Evolutionary conservation across 2,329 filamentous ascomycete species (phyloP).

Genomic region (Hypoxylon sp.): DNA sequence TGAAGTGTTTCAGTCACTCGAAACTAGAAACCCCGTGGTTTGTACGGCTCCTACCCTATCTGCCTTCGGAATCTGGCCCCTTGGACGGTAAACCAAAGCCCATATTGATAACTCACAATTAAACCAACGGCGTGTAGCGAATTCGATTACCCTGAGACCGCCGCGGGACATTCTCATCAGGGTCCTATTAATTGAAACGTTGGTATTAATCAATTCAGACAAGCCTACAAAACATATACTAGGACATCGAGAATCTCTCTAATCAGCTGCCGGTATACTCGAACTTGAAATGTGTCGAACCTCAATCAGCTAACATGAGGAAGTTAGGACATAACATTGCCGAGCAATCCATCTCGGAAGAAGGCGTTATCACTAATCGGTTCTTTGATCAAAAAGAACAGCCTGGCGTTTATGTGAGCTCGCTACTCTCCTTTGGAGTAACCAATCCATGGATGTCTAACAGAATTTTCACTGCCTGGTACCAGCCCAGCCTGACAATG

Average conservation of each 20-base stretch:
- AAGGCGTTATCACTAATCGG: conserved; percentile 2
- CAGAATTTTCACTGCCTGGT: neutral
- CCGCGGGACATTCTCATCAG: neutral
- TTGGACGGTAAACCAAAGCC: neutral
- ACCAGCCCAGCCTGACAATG: neutral
- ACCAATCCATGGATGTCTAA: conserved; percentile 2
- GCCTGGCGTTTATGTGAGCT: neutral
- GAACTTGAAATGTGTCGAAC: conserved; percentile 1
- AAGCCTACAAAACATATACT: conserved; percentile 4
- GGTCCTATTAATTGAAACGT: neutral
- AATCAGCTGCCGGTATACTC: conserved; percentile 4
- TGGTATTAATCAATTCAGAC: neutral
- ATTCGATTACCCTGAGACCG: neutral
- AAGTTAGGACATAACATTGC: neutral
- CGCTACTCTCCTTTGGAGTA: neutral
- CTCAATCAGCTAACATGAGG: neutral
- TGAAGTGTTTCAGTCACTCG: conserved; percentile 20
- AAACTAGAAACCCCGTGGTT: conserved; percentile 8
- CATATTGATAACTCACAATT: conserved; percentile 13
- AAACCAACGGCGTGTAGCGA: conserved; percentile 13
- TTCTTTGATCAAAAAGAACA: neutral
- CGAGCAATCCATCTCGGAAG: neutral
- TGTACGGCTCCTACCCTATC: conserved; percentile 13
- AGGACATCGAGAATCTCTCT: neutral
- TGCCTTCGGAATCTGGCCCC: conserved; percentile 11